These are phyloP conservation scores for Lentinula edodes DNA, from an alignment of 768 basidiomycete species.

Conservation along the genomic window DNA sequence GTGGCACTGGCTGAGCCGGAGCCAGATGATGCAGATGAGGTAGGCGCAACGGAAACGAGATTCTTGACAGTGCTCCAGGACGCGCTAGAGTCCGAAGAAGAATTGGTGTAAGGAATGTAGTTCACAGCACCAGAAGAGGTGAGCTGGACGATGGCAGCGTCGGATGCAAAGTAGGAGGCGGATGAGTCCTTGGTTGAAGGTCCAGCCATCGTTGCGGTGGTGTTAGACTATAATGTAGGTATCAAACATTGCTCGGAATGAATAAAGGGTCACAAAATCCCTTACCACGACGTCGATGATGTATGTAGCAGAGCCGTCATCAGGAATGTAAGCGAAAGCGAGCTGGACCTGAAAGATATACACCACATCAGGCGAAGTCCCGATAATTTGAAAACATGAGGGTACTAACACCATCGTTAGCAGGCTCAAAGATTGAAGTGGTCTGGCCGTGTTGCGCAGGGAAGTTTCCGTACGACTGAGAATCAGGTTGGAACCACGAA, in stretches of 20 bases:
- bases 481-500: constrained; percentile 71
- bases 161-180: constrained; percentile 61
- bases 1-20: neutral
- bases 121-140: constrained; percentile 49
- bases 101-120: constrained; percentile 12
- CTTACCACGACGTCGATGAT: constrained; percentile 64
- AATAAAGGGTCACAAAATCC: neutral
- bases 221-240: constrained; percentile 44
- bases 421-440: constrained; percentile 59
- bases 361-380: neutral
- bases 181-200: constrained; percentile 54
- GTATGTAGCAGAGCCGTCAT: constrained; percentile 68
- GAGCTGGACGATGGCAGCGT: constrained; percentile 61
- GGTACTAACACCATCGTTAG: constrained; percentile 33
- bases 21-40: neutral
- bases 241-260: neutral
- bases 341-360: constrained; percentile 46
- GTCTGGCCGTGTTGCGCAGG: constrained; percentile 66
- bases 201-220: constrained; percentile 54
- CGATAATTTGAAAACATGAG: neutral
- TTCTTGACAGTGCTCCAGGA: constrained; percentile 4
- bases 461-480: constrained; percentile 63
- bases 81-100: constrained; percentile 17
- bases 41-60: constrained; percentile 6
- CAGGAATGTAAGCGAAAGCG: constrained; percentile 74